Conservation (phyloP, 2,329 filamentous ascomycete genomes). For the Emmonsiellopsis sp. region DNA sequence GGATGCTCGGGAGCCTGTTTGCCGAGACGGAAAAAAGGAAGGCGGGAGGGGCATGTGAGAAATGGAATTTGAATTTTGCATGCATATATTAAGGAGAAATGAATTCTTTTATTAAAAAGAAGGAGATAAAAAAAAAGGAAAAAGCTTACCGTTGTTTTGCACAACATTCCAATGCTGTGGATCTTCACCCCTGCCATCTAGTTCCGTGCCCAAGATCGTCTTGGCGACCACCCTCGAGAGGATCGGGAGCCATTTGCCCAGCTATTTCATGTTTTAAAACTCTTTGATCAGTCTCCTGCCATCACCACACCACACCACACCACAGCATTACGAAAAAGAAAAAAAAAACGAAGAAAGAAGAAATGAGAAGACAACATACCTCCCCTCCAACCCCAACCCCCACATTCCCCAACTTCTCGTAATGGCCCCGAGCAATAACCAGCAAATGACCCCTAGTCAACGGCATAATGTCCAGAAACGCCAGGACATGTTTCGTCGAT, state of each 20-base stretch:
- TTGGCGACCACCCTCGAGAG: slow-evolving; percentile 62
- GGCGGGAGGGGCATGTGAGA: not conserved
- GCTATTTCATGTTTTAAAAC: slow-evolving; percentile 17
- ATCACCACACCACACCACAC: not conserved
- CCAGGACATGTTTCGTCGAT: slow-evolving; percentile 66
- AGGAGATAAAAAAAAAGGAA: slow-evolving; percentile 2
- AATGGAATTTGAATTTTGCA: not conserved
- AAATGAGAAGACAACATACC: slow-evolving; percentile 45
- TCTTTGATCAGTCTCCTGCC: not conserved
- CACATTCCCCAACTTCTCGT: slow-evolving; percentile 67
- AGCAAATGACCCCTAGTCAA: slow-evolving; percentile 76
- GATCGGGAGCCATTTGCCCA: slow-evolving; percentile 38
- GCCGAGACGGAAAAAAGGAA: not conserved
- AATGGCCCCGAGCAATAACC: slow-evolving; percentile 68
- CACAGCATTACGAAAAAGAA: not conserved
- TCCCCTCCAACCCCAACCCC: slow-evolving; percentile 54
- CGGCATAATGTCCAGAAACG: slow-evolving; percentile 90
- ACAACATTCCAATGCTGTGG: slow-evolving; percentile 89
- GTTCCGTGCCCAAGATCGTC: slow-evolving; percentile 48
- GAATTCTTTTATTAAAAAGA: slow-evolving; percentile 1
- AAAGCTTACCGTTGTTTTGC: slow-evolving; percentile 69
- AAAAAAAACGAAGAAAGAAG: not conserved
- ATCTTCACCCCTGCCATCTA: slow-evolving; percentile 50
- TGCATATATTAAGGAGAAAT: slow-evolving; percentile 1
- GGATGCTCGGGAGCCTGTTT: slow-evolving; percentile 63